Conservation (phyloP, 2,329 filamentous ascomycete species). For the Diaporthe humulicola region DNA sequence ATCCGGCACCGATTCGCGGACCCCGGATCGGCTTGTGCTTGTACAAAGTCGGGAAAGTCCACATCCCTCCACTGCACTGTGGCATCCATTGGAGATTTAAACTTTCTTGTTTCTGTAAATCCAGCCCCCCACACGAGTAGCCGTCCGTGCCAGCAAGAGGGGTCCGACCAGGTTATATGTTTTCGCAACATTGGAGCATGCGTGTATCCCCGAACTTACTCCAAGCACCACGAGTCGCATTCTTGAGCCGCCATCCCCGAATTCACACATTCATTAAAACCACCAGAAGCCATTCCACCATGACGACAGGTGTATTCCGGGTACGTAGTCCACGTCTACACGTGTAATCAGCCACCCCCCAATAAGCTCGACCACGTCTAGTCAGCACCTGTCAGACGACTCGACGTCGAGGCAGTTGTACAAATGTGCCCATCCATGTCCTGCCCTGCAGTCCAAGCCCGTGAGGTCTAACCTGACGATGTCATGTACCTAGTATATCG, state of each 20-base stretch:
- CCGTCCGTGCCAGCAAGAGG: too few relatives aligned
- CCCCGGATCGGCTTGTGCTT: conserved; percentile 5
- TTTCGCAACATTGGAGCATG: not conserved
- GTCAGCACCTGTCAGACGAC: not conserved
- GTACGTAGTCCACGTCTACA: not conserved
- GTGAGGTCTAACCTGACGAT: conserved; percentile 18
- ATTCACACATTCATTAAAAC: not conserved
- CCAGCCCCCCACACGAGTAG: not conserved
- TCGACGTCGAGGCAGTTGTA: not conserved
- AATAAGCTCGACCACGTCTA: not conserved
- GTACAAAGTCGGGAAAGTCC: not conserved
- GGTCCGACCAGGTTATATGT: too few relatives aligned
- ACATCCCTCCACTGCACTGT: not conserved
- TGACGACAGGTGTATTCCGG: conserved; percentile 29
- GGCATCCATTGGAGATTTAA: not conserved
- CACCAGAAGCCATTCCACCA: not conserved
- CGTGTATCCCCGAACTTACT: not conserved
- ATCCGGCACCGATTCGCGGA: not conserved
- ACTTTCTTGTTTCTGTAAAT: not conserved
- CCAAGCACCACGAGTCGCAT: not conserved
- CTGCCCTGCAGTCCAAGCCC: not conserved
- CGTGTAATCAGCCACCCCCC: not conserved
- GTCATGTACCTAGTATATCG: conserved; percentile 69
- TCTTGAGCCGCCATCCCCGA: not conserved
- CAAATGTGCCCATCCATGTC: not conserved